Conservation (phyloP, 2,329 filamentous ascomycete species). For the Onygenales sp. region DNA sequence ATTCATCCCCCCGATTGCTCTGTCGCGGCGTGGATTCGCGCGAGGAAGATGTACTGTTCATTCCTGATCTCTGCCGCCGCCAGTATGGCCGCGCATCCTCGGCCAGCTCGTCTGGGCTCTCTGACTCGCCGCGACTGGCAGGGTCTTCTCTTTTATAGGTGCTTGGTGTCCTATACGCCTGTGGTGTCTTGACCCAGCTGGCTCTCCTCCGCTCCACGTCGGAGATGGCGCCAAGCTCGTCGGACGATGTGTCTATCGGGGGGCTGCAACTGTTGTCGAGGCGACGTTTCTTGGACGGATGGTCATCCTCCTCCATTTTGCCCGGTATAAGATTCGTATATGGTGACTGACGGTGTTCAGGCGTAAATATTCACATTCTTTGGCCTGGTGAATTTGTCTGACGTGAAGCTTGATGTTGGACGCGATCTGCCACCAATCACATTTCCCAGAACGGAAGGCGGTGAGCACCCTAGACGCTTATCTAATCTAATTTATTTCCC, state of each 20-base stretch:
- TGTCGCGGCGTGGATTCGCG: background rate
- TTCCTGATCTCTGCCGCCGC: background rate
- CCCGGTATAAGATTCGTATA: background rate
- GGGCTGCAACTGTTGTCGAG: slow-evolving; percentile 20
- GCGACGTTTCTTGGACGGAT: slow-evolving; percentile 23
- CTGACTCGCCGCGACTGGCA: slow-evolving; percentile 19
- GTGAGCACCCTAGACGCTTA: slow-evolving; percentile 9
- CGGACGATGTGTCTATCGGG: slow-evolving; percentile 24
- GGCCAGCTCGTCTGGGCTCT: slow-evolving; percentile 38
- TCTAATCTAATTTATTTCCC: background rate
- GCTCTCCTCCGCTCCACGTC: slow-evolving; percentile 26
- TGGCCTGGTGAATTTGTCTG: background rate
- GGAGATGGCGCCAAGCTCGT: slow-evolving; percentile 30
- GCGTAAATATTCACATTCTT: background rate
- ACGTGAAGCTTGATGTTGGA: slow-evolving; percentile 3
- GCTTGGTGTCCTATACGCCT: slow-evolving; percentile 5
- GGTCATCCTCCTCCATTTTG: slow-evolving; percentile 18
- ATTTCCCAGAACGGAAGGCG: slow-evolving; percentile 11
- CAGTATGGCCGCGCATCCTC: slow-evolving; percentile 21
- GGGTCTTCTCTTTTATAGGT: slow-evolving; percentile 1
- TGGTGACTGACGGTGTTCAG: no score
- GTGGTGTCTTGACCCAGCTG: slow-evolving; percentile 21
- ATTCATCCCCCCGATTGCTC: background rate
- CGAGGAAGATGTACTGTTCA: background rate
- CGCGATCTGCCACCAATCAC: slow-evolving; percentile 9